Evolutionary conservation across 202 grass and related monocot genomes (phyloP).

Genomic region (Zizania palustris): DNA sequence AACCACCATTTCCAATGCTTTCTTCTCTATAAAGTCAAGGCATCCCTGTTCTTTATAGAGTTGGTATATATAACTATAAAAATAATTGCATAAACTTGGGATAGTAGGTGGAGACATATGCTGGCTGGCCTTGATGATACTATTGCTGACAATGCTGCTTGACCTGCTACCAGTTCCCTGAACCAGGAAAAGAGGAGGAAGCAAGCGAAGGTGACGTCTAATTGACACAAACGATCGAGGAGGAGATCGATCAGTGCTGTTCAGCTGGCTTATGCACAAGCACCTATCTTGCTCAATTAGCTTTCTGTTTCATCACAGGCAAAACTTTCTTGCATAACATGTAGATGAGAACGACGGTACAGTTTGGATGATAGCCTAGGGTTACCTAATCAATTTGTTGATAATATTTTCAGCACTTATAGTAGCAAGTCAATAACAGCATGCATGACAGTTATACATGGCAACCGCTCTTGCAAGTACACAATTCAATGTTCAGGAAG

Average conservation of each 20-base stretch:
- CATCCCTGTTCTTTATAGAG: constrained; percentile 4
- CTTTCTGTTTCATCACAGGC: constrained; percentile 8
- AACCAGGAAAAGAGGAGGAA: constrained; percentile 39
- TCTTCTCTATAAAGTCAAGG: constrained; percentile 30
- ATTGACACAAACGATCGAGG: constrained; percentile 19
- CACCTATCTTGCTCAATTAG: background rate
- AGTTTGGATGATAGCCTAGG: constrained; percentile 16
- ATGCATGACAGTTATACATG: background rate
- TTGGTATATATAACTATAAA: background rate
- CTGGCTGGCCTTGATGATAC: background rate
- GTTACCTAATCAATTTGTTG: constrained; percentile 37
- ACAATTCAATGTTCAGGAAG: background rate
- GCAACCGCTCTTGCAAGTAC: background rate
- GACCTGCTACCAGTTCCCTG: constrained; percentile 39
- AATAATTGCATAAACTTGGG: constrained; percentile 12
- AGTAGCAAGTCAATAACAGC: constrained; percentile 7
- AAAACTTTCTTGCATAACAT: constrained; percentile 2
- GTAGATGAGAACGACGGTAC: constrained; percentile 6
- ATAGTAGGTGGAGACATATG: background rate
- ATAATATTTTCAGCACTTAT: background rate
- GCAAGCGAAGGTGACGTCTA: constrained; percentile 31
- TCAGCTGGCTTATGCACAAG: constrained; percentile 37
- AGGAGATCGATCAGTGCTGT: background rate
- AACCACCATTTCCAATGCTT: background rate
- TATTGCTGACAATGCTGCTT: constrained; percentile 53